Evolutionary conservation across 371 early-diverging fungal species (phyloP).

Genomic region (Mucor indicus): DNA sequence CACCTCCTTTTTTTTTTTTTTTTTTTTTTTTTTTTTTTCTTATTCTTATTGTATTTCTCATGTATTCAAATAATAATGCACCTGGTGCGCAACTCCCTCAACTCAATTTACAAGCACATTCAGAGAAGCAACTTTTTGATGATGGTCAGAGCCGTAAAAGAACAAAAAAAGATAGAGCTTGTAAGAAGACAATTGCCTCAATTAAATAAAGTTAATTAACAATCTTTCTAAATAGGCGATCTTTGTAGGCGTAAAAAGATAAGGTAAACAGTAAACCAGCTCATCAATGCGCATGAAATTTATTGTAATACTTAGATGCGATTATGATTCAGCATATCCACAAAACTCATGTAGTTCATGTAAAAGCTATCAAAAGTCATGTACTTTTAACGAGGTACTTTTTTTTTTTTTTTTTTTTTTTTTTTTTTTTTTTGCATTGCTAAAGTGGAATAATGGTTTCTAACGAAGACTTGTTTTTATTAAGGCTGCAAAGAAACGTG

Average conservation of each 20-base stretch:
- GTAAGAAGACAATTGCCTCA: conserved; percentile 1
- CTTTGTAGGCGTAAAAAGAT: conserved; percentile 28
- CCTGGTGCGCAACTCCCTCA: too few relatives aligned
- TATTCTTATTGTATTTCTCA: too few relatives aligned
- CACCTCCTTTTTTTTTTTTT: too few relatives aligned
- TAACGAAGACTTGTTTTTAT: background rate
- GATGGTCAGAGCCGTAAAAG: conserved; percentile 2
- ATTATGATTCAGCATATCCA: conserved; percentile 17
- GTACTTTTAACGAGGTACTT: conserved; percentile 22
- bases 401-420: background rate
- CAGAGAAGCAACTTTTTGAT: background rate
- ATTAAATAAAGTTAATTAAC: background rate
- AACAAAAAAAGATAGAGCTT: conserved; percentile 19
- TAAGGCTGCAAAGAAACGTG: conserved; percentile 24
- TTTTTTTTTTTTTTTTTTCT: too few relatives aligned
- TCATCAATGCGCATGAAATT: background rate
- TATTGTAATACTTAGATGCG: conserved; percentile 12
- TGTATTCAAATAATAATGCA: too few relatives aligned
- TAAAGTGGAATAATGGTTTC: too few relatives aligned
- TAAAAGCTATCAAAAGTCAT: conserved; percentile 17
- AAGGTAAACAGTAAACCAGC: conserved; percentile 4
- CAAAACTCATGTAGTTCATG: conserved; percentile 18
- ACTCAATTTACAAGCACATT: too few relatives aligned
- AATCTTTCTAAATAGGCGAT: conserved; percentile 12
- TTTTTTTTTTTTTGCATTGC: background rate